A percentile compares a stretch with the other conserved stretches of the same genome.
These are phyloP conservation scores for Fusarium ambrosium DNA, from an alignment of 2,329 filamentous ascomycete species.

Conservation along the genomic window DNA sequence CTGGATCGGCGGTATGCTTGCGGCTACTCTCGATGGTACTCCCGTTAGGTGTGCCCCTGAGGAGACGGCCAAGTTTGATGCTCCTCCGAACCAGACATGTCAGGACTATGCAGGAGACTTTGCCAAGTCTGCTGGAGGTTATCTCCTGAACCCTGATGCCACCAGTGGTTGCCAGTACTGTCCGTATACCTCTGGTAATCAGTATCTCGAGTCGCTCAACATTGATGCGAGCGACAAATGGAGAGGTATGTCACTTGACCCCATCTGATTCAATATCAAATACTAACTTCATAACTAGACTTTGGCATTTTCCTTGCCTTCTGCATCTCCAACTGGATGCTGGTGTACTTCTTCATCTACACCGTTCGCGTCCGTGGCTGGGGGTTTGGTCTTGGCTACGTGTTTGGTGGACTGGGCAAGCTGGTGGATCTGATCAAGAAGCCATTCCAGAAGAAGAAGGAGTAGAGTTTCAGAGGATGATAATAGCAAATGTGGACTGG, in stretches of 20 bases:
- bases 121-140: conserved; percentile 62
- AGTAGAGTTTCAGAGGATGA: not conserved
- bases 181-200: conserved; percentile 66
- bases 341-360: conserved; percentile 85
- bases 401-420: conserved; percentile 38
- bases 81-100: conserved; percentile 76
- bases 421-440: conserved; percentile 36
- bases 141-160: conserved; percentile 72
- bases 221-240: conserved; percentile 72
- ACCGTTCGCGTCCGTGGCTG: conserved; percentile 78
- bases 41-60: conserved; percentile 58
- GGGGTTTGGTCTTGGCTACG: conserved; percentile 74
- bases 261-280: not conserved
- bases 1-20: conserved; percentile 40
- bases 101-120: conserved; percentile 73
- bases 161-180: conserved; percentile 77
- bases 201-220: conserved; percentile 74
- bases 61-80: conserved; percentile 62
- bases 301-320: conserved; percentile 82
- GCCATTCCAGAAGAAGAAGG: conserved; percentile 37
- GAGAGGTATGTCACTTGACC: conserved; percentile 49
- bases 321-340: conserved; percentile 75
- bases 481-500: not conserved
- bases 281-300: conserved; percentile 43
- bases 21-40: conserved; percentile 34